A percentile compares a stretch with the other conserved stretches of the same genome.
These are phyloP conservation scores for Cudoniella acicularis DNA, from an alignment of 495 filamentous ascomycete genomes.

Conservation along the genomic window DNA sequence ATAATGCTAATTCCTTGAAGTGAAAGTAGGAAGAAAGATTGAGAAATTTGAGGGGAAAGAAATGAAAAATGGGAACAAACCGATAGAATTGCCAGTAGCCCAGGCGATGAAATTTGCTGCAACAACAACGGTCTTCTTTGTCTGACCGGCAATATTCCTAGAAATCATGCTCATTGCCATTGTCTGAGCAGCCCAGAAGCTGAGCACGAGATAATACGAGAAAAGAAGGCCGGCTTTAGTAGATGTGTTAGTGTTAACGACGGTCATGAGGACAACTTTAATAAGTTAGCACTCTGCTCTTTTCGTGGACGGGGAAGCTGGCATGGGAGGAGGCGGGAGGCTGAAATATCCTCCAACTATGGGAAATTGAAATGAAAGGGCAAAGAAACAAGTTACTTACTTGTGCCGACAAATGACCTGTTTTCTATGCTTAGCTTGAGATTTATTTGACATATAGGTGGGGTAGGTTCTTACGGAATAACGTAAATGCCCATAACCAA, in stretches of 20 bases:
- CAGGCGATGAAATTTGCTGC: slow-evolving; percentile 17
- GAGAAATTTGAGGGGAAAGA: background rate
- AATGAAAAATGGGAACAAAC: background rate
- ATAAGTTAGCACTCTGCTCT: too few relatives aligned
- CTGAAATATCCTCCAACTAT: too few relatives aligned
- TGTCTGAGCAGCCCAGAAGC: slow-evolving; percentile 55
- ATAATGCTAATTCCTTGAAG: too few relatives aligned
- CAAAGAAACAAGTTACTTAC: too few relatives aligned
- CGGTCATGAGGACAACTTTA: slow-evolving; percentile 52
- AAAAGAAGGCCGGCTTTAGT: slow-evolving; percentile 46
- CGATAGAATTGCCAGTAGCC: slow-evolving; percentile 17
- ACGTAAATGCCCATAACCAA: slow-evolving; percentile 50
- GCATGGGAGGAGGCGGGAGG: too few relatives aligned
- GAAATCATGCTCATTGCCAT: slow-evolving; percentile 44
- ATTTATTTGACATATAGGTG: background rate
- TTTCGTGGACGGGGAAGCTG: too few relatives aligned
- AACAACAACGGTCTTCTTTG: slow-evolving; percentile 18
- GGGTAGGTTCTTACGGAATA: slow-evolving; percentile 13
- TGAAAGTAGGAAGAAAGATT: background rate
- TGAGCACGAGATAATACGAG: slow-evolving; percentile 51
- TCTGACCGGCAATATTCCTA: slow-evolving; percentile 21
- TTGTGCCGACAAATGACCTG: slow-evolving; percentile 46
- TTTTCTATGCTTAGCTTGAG: background rate
- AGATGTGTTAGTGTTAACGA: slow-evolving; percentile 39
- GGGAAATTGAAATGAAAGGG: too few relatives aligned